Evolutionary conservation across 192 early-diverging fungal genomes (phyloP).

Genomic region (Coemansia sp.): DNA sequence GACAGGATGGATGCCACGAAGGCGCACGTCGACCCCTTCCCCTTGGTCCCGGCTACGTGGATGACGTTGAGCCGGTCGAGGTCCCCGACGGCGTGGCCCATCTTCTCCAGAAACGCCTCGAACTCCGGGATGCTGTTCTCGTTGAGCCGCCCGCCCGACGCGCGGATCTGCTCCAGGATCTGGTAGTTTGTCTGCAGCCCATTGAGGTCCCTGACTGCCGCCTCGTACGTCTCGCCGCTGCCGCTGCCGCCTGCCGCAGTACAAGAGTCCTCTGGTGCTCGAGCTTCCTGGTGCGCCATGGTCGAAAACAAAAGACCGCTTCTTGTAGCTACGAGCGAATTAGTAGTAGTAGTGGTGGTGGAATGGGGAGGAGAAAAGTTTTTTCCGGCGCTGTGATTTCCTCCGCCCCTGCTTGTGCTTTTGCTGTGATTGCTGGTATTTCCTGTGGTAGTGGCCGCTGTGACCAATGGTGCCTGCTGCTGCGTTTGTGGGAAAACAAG

Average conservation of each 20-base stretch:
- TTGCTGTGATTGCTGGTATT: neutral
- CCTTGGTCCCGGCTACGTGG: slow-evolving; percentile 85
- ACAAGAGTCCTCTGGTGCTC: no score
- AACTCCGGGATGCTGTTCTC: slow-evolving; percentile 38
- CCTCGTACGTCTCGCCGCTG: slow-evolving; percentile 48
- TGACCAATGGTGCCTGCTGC: neutral
- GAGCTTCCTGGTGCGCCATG: neutral
- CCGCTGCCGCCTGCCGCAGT: no score
- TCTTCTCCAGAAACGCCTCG: slow-evolving; percentile 30
- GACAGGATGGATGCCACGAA: slow-evolving; percentile 80
- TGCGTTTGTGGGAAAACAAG: neutral
- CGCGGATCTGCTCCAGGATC: slow-evolving; percentile 67
- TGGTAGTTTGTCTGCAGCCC: slow-evolving; percentile 84
- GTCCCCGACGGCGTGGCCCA: slow-evolving; percentile 53
- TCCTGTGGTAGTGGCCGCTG: neutral
- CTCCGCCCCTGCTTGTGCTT: neutral
- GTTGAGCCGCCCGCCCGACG: slow-evolving; percentile 41
- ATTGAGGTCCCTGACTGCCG: slow-evolving; percentile 80
- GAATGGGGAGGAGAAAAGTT: neutral
- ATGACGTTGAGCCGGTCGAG: slow-evolving; percentile 78
- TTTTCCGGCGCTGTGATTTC: neutral
- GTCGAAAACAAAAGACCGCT: neutral
- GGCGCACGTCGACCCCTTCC: slow-evolving; percentile 84
- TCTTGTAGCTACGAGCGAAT: neutral
- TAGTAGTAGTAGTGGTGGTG: slow-evolving; percentile 1